A percentile compares a stretch with the other conserved stretches of the same genome.
Evolutionary conservation across 352 stramenopile species (phyloP).

Genomic region (Phytophthora meadii): DNA sequence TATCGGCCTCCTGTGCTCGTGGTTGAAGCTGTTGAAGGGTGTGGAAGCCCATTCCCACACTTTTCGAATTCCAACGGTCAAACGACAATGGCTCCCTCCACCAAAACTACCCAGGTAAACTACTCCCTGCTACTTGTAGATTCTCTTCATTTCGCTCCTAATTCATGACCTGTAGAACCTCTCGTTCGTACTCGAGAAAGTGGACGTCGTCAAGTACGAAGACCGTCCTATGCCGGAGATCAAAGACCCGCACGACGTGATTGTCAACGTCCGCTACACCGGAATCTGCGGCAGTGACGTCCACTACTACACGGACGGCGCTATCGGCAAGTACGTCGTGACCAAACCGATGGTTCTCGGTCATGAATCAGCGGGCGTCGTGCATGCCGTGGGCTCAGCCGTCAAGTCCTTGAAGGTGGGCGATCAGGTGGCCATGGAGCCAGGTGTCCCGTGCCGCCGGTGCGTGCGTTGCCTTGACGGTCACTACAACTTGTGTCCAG

Average conservation of each 20-base stretch:
- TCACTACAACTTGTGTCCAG: constrained; percentile 34
- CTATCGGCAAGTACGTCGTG: constrained; percentile 40
- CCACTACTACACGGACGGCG: constrained; percentile 41
- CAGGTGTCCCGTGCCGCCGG: constrained; percentile 28
- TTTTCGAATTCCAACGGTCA: constrained; percentile 13
- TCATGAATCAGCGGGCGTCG: constrained; percentile 35
- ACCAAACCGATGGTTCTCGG: constrained; percentile 35
- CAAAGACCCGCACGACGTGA: constrained; percentile 30
- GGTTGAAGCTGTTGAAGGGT: constrained; percentile 15
- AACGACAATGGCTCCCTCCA: constrained; percentile 4
- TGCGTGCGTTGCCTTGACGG: constrained; percentile 30
- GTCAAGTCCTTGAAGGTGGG: constrained; percentile 33
- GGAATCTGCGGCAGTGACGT: constrained; percentile 40
- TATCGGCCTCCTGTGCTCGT: background rate
- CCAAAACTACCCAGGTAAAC: background rate
- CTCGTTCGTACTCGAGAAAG: constrained; percentile 38
- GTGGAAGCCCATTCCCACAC: constrained; percentile 12
- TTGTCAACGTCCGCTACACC: constrained; percentile 37
- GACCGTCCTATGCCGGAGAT: constrained; percentile 34
- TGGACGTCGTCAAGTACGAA: constrained; percentile 33
- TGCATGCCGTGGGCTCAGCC: constrained; percentile 30
- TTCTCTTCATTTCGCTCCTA: background rate
- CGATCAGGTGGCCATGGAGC: constrained; percentile 38
- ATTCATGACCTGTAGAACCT: constrained; percentile 15
- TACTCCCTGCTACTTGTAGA: background rate